Evolutionary conservation across 805 yeast species (phyloP).

Genomic region (Sporopachydermia quercuum): DNA sequence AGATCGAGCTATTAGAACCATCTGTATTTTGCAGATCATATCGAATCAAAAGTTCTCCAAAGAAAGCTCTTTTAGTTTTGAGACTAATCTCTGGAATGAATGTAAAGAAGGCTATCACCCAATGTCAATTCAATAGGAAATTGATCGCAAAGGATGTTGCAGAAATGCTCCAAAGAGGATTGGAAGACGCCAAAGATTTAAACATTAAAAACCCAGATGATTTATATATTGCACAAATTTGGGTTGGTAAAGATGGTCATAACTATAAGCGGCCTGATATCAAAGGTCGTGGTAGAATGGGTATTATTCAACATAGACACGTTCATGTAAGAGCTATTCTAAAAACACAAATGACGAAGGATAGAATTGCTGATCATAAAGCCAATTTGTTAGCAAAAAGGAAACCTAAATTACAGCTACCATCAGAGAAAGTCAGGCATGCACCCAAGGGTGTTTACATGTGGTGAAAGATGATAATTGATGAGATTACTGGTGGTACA

Average conservation of each 20-base stretch:
- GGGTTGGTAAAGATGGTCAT: constrained; percentile 85
- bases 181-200: constrained; percentile 49
- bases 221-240: constrained; percentile 61
- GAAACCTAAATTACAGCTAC: constrained; percentile 34
- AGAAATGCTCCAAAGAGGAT: constrained; percentile 55
- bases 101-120: constrained; percentile 73
- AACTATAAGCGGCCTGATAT: constrained; percentile 58
- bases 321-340: constrained; percentile 72
- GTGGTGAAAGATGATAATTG: constrained; percentile 17
- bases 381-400: constrained; percentile 29
- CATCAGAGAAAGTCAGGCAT: constrained; percentile 24
- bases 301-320: constrained; percentile 59
- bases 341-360: constrained; percentile 48
- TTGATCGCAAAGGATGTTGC: constrained; percentile 68
- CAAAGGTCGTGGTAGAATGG: constrained; percentile 86
- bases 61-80: constrained; percentile 70
- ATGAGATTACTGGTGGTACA: not conserved
- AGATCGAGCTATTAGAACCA: constrained; percentile 74
- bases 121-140: constrained; percentile 77
- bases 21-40: constrained; percentile 68
- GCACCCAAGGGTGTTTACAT: constrained; percentile 18
- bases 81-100: constrained; percentile 62
- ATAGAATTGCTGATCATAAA: constrained; percentile 46
- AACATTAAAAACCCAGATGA: constrained; percentile 41
- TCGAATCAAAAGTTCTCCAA: constrained; percentile 76